Percentiles rank a stretch among this genome's conserved stretches.
phyloP scores from a whole-genome alignment of 305 asterid genomes.

The Fraxinus velutina region DNA sequence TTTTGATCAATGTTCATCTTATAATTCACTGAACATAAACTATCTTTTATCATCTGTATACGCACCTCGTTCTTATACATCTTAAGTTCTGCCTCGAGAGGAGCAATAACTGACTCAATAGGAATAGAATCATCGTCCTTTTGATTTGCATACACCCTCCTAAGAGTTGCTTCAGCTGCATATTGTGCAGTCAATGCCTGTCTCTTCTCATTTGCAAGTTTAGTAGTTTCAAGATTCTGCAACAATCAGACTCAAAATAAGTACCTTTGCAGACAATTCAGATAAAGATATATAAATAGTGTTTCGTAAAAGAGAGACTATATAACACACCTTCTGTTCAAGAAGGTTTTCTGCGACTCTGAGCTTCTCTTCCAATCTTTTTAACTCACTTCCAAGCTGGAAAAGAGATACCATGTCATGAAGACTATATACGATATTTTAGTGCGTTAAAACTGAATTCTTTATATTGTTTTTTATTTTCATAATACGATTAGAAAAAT shows the following conservation, averaged over 20 bases:
- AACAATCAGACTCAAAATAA: neutral
- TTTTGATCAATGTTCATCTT: neutral
- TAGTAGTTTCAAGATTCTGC: conserved; percentile 79
- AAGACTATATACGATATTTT: neutral
- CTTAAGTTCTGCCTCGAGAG: conserved; percentile 89
- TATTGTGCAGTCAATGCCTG: conserved; percentile 81
- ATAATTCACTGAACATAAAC: neutral
- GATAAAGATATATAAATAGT: neutral
- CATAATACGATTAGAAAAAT: neutral
- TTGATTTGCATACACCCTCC: conserved; percentile 76
- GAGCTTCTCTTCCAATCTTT: conserved; percentile 58
- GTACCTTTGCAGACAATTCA: neutral
- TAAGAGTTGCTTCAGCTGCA: conserved; percentile 88
- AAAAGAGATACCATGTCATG: neutral
- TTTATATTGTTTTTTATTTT: neutral
- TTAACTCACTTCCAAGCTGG: conserved; percentile 62
- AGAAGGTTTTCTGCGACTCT: conserved; percentile 44
- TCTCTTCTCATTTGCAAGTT: conserved; percentile 57
- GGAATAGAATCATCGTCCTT: conserved; percentile 69
- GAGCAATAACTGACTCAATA: conserved; percentile 70
- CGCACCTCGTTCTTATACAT: conserved; percentile 66
- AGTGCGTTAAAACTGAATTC: neutral
- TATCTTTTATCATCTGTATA: neutral
- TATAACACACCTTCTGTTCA: conserved; percentile 57
- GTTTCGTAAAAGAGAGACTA: neutral